These are phyloP conservation scores for Chrysoporthe cubensis DNA, from an alignment of 2,329 filamentous ascomycete species.

Conservation along the genomic window DNA sequence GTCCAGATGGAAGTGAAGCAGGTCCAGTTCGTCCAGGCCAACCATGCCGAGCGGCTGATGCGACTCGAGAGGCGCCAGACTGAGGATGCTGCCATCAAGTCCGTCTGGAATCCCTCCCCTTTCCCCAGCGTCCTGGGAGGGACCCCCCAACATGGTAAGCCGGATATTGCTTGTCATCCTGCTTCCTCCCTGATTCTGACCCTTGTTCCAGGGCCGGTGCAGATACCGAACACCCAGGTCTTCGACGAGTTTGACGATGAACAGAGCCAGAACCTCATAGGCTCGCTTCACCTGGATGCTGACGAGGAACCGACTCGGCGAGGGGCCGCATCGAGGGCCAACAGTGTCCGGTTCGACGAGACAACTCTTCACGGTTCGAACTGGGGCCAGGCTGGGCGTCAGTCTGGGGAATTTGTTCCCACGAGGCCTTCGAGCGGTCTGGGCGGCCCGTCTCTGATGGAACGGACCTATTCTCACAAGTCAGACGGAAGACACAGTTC, in stretches of 20 bases:
- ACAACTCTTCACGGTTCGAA: slow-evolving; percentile 87
- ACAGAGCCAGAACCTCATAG: slow-evolving; percentile 77
- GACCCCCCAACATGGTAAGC: slow-evolving; percentile 83
- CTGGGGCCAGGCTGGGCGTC: slow-evolving; percentile 80
- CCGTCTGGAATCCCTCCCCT: slow-evolving; percentile 84
- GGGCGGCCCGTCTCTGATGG: slow-evolving; percentile 79
- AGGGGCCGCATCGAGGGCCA: slow-evolving; percentile 87
- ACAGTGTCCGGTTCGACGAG: slow-evolving; percentile 97
- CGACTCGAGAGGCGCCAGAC: slow-evolving; percentile 69
- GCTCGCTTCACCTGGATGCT: slow-evolving; percentile 80
- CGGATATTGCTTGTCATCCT: background rate
- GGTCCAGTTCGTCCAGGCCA: slow-evolving; percentile 65
- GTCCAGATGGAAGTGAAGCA: slow-evolving; percentile 74
- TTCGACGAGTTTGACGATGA: slow-evolving; percentile 86
- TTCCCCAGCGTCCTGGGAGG: slow-evolving; percentile 85
- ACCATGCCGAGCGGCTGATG: slow-evolving; percentile 64
- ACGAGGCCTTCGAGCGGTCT: slow-evolving; percentile 79
- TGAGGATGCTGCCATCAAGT: slow-evolving; percentile 73
- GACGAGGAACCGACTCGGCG: slow-evolving; percentile 86
- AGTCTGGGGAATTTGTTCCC: slow-evolving; percentile 81
- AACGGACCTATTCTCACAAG: slow-evolving; percentile 90
- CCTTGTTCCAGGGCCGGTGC: slow-evolving; percentile 67
- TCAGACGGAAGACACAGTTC: slow-evolving; percentile 95
- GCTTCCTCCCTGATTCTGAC: slow-evolving; percentile 9
- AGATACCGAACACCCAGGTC: slow-evolving; percentile 78